Base-by-base conservation (phyloP, 495 filamentous ascomycete genomes). In the Choiromyces venosus region DNA sequence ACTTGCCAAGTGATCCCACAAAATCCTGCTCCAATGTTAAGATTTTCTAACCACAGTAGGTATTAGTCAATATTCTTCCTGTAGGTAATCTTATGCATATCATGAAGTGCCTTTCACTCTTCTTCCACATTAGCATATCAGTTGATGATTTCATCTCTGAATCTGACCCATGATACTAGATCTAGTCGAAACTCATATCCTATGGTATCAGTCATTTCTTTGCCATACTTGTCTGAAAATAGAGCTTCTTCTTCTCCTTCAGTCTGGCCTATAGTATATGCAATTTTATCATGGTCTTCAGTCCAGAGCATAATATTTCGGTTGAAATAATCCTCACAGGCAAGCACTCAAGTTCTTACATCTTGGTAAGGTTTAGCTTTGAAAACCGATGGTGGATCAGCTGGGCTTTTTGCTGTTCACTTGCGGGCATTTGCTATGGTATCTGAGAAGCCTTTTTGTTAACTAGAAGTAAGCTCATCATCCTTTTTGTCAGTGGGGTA, bases 231-330 rank as follows among this genome's bases (percentile, higher is more conserved):
- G 66, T 8, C 44, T 37, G 35, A 40, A 16, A 68, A 68, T 25
- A 40, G 66, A 25, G 66, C 33, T 2, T 40, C 66, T 14, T 39
- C 44, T 21, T 37, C 33, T 38, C 36, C 66, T n/a, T 68, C 66
- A 2, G 36, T 39, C 1, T n/a, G 8, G 4, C 66, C 37, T 8
- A 68, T 38, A 0, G 66, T 35, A 40, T 68, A 68, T 16, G 44
- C 44, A 25, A 68, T 68, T 40, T 29, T 37, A 29, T 68, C 29
- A n/a, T n/a, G 19, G 10, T 68, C 37, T 6, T 19, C 39, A 8
- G 2, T n/a, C 66, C 37, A 68, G 66, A 68, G 66, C 9, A 38
- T 40, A 19, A 40, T 40, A n/a, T 68, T 68, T 25, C 66, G 66
- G 37, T 68, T 16, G 1, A 68, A 68, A 29, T 68, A 68, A 40